A percentile compares a stretch with the other conserved stretches of the same genome.
Conservation (phyloP, 352 stramenopile genomes). For the Phytophthora uliginosa region DNA sequence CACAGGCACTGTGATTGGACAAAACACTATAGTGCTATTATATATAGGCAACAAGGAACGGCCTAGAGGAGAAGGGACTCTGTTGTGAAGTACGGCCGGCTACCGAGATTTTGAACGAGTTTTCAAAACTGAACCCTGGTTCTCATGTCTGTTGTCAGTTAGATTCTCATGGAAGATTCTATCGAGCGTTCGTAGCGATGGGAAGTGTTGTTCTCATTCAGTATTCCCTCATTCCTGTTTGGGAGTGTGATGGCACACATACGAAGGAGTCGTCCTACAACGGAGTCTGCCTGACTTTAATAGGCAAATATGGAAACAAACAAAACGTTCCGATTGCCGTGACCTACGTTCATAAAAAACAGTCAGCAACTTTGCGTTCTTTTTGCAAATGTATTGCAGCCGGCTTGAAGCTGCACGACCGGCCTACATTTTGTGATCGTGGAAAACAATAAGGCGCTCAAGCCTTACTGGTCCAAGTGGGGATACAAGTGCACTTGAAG, state of each 20-base stretch:
- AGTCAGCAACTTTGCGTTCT: neutral
- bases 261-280: neutral
- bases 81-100: neutral
- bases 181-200: neutral
- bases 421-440: neutral
- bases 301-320: neutral
- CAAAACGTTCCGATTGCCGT: neutral
- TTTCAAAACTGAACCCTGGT: neutral
- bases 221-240: neutral
- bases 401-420: neutral
- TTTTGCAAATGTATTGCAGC: neutral
- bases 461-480: neutral
- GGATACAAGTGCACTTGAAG: neutral
- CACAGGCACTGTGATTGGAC: too few species aligned
- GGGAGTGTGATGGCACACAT: neutral
- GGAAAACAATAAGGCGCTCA: neutral
- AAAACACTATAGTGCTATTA: too few species aligned
- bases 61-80: neutral
- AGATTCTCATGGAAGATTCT: neutral
- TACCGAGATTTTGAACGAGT: neutral
- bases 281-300: neutral
- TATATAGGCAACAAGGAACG: too few species aligned
- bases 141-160: neutral
- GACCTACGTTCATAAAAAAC: neutral
- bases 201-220: neutral